Base-by-base conservation (phyloP, 306 rosid genomes). In the Neltuma alba region DNA sequence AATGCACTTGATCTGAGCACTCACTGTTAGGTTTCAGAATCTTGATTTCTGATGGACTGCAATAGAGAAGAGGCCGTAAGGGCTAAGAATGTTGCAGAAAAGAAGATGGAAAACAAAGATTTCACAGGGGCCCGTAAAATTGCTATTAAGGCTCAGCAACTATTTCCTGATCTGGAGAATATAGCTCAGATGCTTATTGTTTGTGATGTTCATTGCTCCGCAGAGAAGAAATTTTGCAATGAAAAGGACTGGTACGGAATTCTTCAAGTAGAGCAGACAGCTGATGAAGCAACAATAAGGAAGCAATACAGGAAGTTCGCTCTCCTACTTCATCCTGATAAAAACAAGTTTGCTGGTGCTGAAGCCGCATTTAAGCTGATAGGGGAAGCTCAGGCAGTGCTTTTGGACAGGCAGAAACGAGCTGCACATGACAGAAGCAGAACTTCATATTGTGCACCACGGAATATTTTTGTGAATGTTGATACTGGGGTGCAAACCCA, bases 341-440 rank as follows among this genome's bases (percentile, higher is more conserved):
- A 95, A 87, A 95, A 95, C 85, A 91, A 93, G 69, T 95, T 87
- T 86, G 33, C 89, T 50, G 99, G 98, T 67, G 99, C 98, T 7
- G 99, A 95, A 82, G 92, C 97, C 80, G 98, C 98, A 73, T 95
- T 95, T 84, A 93, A 95, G 94, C 85, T 95, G 80, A 87, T 95
- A 37, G 93, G 93, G 41, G 97, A 95, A 77, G 96, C 99, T 76
- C 97, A 93, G 64, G 89, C 90, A 75, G 84, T 91, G 70, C 97
- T 95, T 80, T 84, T 88, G 81, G 97, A 95, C 84, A 86, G 64
- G 67, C 93, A 88, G 1, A 93, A 88, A 76, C 88, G 99, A 1
- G 48, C 69, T 42, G 16, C 78, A 45, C 85, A 84, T 91, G 98
- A 95, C 83, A 58, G 88, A 82, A 95, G 55, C 44, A 85, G 85